Evolutionary conservation across 2,329 filamentous ascomycete genomes (phyloP), one percentile per base, ranked within the genome.

Genomic region (Hymenoscyphus scutula): DNA sequence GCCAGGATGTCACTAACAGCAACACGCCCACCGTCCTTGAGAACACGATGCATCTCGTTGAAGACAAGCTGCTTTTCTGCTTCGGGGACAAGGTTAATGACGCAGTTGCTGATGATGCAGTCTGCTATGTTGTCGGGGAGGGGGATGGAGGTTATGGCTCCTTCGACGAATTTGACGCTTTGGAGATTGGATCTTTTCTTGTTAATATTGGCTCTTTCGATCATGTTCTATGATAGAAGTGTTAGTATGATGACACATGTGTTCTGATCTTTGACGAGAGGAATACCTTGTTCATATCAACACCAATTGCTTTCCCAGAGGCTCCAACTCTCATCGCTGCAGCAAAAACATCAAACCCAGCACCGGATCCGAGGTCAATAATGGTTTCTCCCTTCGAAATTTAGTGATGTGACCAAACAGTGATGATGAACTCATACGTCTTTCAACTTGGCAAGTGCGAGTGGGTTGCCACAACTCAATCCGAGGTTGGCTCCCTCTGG

Each of bases 81-180:
- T 8, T 74, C 70, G 0, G 83, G 83, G 0, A 87, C 81, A 0
- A 87, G 80, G 66, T 87, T 87, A 63, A 88, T 74, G 29, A 86
- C 84, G 63, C 85, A 89, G 73, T 89, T 89, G 65, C 80, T 84
- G 65, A 88, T 85, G 62, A 89, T 80, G 68, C 81, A 82, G 72
- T 87, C 78, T 19, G 78, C 81, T 17, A 70, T 79, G 8, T 64
- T 68, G 10, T 73, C 66, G 0, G 75, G 70, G 0, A 87, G 73
- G 0, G 78, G 73, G 23, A 86, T 80, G 3, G 74, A 67, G 0
- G 81, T 85, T 68, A 88, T 86, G 19, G 69, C 70, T 2, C 77
- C 75, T 63, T 84, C 73, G 62, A 86, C 67, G 62, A 88, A 86
- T 13, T 74, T 69, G 2, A 81, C 76, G 66, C 87, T 86, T 5